Conservation (phyloP, 352 stramenopile species). For the Globisporangium alternatum region DNA sequence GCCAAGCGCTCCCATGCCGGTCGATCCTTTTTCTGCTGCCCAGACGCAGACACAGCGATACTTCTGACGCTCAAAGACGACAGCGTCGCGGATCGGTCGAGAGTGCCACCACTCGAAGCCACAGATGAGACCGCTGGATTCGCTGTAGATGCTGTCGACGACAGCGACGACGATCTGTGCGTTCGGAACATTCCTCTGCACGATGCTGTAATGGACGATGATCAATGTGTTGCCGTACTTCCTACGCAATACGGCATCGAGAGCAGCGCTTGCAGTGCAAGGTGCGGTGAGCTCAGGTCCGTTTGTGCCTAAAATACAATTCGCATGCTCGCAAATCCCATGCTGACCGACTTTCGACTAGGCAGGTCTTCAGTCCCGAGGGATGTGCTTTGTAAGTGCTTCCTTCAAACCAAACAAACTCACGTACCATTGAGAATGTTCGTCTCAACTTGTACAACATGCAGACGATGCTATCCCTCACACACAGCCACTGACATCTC, state of each 20-base stretch:
- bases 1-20: conserved; percentile 17
- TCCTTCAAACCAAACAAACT: neutral
- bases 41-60: neutral
- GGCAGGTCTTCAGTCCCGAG: no score
- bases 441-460: neutral
- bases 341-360: no score
- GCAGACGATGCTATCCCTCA: neutral
- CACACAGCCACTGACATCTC: neutral
- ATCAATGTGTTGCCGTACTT: neutral
- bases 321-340: neutral
- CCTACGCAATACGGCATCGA: neutral
- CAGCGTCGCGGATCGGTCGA: neutral
- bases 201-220: neutral
- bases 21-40: neutral
- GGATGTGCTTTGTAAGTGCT: no score
- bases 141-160: neutral
- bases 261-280: neutral
- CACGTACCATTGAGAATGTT: neutral
- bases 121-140: conserved; percentile 1
- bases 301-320: neutral
- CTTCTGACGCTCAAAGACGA: conserved; percentile 6
- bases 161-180: conserved; percentile 1
- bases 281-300: neutral
- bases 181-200: neutral
- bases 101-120: neutral